These are phyloP conservation scores for Aspergillus haitiensis DNA, from an alignment of 495 filamentous ascomycete species.

Conservation along the genomic window DNA sequence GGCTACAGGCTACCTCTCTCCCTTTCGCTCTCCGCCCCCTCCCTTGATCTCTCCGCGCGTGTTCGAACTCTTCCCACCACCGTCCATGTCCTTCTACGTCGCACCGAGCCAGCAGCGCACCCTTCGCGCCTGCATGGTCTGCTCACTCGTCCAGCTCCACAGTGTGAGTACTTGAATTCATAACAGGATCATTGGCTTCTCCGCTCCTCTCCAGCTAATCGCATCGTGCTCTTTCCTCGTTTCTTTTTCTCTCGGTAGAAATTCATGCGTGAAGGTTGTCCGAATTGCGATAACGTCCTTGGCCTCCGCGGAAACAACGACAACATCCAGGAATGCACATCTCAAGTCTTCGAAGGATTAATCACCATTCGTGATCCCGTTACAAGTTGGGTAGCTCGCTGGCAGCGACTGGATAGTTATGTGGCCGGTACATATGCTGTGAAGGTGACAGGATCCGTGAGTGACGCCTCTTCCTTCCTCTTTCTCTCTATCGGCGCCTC, in stretches of 20 bases:
- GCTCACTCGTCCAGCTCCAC: conserved; percentile 82
- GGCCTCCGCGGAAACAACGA: conserved; percentile 76
- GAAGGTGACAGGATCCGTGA: conserved; percentile 78
- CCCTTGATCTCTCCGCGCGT: too few relatives aligned
- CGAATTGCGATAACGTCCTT: conserved; percentile 92
- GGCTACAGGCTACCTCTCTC: neutral
- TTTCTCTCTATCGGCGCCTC: too few relatives aligned
- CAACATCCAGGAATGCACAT: conserved; percentile 87
- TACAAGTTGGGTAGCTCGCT: conserved; percentile 87
- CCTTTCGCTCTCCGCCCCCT: neutral
- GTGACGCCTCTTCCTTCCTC: conserved; percentile 21
- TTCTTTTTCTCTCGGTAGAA: conserved; percentile 47
- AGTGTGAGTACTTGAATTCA: conserved; percentile 50
- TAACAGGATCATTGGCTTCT: neutral
- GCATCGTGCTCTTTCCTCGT: neutral
- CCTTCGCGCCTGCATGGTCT: conserved; percentile 97
- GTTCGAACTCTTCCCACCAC: conserved; percentile 13
- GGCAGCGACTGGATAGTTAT: conserved; percentile 88
- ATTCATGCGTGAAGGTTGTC: conserved; percentile 84
- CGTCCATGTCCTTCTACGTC: conserved; percentile 54
- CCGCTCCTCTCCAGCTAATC: too few relatives aligned
- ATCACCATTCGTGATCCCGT: conserved; percentile 76
- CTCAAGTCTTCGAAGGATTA: conserved; percentile 88
- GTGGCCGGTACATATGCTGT: conserved; percentile 87
- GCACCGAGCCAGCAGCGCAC: conserved; percentile 69